These are phyloP conservation scores for Candida dajiaensis DNA, from an alignment of 805 yeast genomes.

Conservation along the genomic window DNA sequence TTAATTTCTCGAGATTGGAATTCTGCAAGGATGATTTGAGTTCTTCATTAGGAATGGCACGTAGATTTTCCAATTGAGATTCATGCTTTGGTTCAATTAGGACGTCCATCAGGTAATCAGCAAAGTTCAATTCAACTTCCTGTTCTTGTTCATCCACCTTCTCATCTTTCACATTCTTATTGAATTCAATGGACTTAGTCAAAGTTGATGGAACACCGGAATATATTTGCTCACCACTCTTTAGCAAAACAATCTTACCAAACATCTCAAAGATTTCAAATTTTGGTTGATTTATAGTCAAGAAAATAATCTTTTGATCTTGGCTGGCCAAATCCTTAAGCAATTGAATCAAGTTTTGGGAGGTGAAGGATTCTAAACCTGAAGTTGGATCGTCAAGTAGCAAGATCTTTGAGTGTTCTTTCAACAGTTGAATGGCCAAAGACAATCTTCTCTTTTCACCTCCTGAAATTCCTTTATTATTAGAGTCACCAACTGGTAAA, in stretches of 20 bases:
- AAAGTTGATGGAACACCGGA: slow-evolving; percentile 50
- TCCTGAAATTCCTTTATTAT: slow-evolving; percentile 62
- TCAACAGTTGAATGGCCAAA: slow-evolving; percentile 71
- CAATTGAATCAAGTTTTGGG: slow-evolving; percentile 58
- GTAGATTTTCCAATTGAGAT: slow-evolving; percentile 8
- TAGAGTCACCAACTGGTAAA: slow-evolving; percentile 46
- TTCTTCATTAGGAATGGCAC: neutral
- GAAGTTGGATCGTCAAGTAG: slow-evolving; percentile 87
- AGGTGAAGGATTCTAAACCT: slow-evolving; percentile 78
- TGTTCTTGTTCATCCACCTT: slow-evolving; percentile 31
- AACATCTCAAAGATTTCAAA: slow-evolving; percentile 56
- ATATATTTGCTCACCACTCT: slow-evolving; percentile 37
- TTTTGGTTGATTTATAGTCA: slow-evolving; percentile 84
- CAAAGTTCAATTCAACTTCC: slow-evolving; percentile 49
- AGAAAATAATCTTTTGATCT: slow-evolving; percentile 60
- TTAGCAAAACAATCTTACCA: slow-evolving; percentile 63
- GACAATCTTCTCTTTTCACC: slow-evolving; percentile 82
- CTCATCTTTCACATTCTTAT: slow-evolving; percentile 26
- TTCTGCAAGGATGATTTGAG: neutral
- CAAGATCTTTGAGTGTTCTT: slow-evolving; percentile 57
- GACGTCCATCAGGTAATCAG: slow-evolving; percentile 69
- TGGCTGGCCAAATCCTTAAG: slow-evolving; percentile 46
- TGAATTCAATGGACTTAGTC: slow-evolving; percentile 37
- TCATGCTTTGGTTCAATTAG: slow-evolving; percentile 51
- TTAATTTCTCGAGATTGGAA: slow-evolving; percentile 1